A percentile compares a stretch with the other conserved stretches of the same genome.
Evolutionary conservation across 2,329 filamentous ascomycete species (phyloP).

Genomic region (Alternaria sp.): DNA sequence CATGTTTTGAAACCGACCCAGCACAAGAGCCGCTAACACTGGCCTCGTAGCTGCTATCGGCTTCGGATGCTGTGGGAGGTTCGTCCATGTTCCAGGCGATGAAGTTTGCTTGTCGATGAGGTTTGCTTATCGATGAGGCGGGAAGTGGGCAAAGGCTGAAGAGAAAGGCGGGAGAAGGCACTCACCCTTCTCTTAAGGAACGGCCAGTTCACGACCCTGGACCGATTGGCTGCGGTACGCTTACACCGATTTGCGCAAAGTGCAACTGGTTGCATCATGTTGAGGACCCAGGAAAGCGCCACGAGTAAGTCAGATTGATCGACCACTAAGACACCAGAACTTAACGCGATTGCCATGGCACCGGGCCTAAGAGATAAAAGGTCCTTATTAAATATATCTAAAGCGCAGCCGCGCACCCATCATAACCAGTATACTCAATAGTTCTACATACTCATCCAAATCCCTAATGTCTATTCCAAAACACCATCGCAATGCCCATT

Average conservation of each 20-base stretch:
- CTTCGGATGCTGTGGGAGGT: too few species aligned
- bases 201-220: too few species aligned
- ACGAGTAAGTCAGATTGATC: not conserved
- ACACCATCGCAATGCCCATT: constrained; percentile 8
- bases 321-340: not conserved
- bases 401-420: not conserved
- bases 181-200: too few species aligned
- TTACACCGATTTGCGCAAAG: not conserved
- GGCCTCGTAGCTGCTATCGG: too few species aligned
- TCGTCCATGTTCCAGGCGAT: too few species aligned
- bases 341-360: not conserved
- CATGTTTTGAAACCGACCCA: too few species aligned
- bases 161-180: too few species aligned
- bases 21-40: too few species aligned
- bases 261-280: not conserved
- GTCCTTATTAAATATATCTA: not conserved
- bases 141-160: too few species aligned
- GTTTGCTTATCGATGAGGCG: too few species aligned
- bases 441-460: not conserved
- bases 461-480: not conserved
- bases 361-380: not conserved
- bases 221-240: not conserved
- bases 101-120: too few species aligned
- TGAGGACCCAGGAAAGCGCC: not conserved
- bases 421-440: not conserved